phyloP scores from a whole-genome alignment of 2,329 filamentous ascomycete genomes.

The Aspergillus piperis region DNA sequence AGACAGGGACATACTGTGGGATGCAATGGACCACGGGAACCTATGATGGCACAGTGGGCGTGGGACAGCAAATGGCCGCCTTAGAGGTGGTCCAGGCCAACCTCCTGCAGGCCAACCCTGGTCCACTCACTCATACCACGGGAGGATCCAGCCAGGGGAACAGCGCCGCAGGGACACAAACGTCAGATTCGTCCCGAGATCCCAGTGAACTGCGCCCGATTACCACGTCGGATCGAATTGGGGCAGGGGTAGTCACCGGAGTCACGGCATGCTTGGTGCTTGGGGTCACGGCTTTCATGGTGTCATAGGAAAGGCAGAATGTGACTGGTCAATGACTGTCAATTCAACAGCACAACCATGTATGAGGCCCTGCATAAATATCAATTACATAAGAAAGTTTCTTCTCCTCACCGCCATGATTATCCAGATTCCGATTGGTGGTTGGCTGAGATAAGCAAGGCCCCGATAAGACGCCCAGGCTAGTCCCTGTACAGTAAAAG shows the following conservation, averaged over 20 bases:
- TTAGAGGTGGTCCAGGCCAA: slow-evolving; percentile 63
- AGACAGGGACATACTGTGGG: slow-evolving; percentile 43
- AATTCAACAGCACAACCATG: background rate
- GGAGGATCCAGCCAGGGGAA: slow-evolving; percentile 59
- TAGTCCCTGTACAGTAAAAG: slow-evolving; percentile 11
- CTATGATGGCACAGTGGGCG: slow-evolving; percentile 36
- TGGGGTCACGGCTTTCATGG: background rate
- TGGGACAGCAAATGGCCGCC: slow-evolving; percentile 42
- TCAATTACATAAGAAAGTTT: background rate
- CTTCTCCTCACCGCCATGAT: too few relatives aligned
- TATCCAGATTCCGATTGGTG: background rate
- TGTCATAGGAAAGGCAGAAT: background rate
- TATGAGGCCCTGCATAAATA: background rate
- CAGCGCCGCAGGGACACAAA: slow-evolving; percentile 36
- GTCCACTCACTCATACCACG: slow-evolving; percentile 46
- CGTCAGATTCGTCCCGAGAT: slow-evolving; percentile 14
- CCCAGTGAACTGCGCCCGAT: slow-evolving; percentile 26
- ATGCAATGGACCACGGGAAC: slow-evolving; percentile 37
- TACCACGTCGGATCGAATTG: slow-evolving; percentile 30
- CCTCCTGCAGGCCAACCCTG: slow-evolving; percentile 40
- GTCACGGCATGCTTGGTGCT: slow-evolving; percentile 26
- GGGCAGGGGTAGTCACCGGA: slow-evolving; percentile 32
- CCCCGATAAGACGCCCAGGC: background rate
- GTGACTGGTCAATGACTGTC: too few relatives aligned
- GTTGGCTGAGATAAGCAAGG: background rate